Evolutionary conservation across 2,329 filamentous ascomycete genomes (phyloP), one percentile per base, ranked within the genome.

Genomic region (Zalaria obscura): DNA sequence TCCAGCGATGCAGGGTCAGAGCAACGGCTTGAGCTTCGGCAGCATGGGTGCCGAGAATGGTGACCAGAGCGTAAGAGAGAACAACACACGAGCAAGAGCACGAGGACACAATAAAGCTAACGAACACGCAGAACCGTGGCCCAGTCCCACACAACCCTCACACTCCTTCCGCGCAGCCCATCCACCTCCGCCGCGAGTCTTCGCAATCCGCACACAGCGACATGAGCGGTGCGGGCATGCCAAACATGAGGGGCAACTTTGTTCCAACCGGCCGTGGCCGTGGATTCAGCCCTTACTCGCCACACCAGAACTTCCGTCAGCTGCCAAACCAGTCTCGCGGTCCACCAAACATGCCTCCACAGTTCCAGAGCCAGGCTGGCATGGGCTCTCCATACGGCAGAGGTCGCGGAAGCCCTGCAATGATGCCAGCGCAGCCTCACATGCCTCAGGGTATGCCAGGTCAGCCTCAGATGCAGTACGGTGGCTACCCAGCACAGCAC

Each of bases 151-250:
- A 45, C 38, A 39, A 39, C 50, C 72, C 73, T 45, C 69, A 73
- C 48, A 69, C 72, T 45, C 68, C 78, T 52, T 73, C 72, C 45
- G 66, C 75, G 41, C 81, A 82, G 54, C 72, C 76, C n/a, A 75
- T 73, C 49, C 88, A 96, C 63, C 75, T 85, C 53, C 82, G 89
- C 55, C 81, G 86, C 52, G 83, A 89, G 59, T 95, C 89, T 27
- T 81, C 81, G 32, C 86, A 91, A 56, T 93, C 85, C 25, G 73
- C 78, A 48, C 83, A 89, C 60, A 77, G 76, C 58, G 82, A 88
- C 48, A 74, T 80, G 62, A 75, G 71, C 59, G 77, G 73, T 73
- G 75, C 56, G 49, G 66, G 63, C 53, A 63, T 68, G 58, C 52
- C 56, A 47, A 47, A 51, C 38, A 45, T 50, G 40, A 52, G 52